Evolutionary conservation across 2,329 filamentous ascomycete genomes (phyloP).

Genomic region (Aspergillus arachidicola): DNA sequence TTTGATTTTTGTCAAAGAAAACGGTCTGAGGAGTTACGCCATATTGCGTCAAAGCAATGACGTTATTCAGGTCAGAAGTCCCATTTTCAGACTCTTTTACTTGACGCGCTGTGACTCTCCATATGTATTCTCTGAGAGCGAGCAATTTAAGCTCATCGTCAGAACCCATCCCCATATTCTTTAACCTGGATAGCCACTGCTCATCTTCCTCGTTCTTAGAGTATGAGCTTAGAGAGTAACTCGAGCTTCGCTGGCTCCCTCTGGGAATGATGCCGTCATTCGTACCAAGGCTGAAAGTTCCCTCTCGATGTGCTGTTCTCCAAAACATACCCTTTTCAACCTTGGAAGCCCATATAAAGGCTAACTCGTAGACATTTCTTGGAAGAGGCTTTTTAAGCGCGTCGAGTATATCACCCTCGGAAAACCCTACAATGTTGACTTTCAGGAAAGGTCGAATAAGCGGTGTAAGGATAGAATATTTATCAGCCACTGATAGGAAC

Average conservation of each 20-base stretch:
- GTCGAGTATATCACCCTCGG: conserved; percentile 75
- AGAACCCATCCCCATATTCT: conserved; percentile 75
- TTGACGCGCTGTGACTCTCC: conserved; percentile 76
- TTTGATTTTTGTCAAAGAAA: conserved; percentile 79
- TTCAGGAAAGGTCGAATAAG: conserved; percentile 82
- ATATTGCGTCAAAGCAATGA: conserved; percentile 74
- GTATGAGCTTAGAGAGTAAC: conserved; percentile 59
- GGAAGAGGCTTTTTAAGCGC: conserved; percentile 80
- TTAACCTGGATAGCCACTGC: conserved; percentile 82
- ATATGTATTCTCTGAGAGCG: conserved; percentile 85
- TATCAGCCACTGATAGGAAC: conserved; percentile 77
- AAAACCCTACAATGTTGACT: conserved; percentile 67
- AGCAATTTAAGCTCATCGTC: conserved; percentile 92
- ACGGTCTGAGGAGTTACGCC: conserved; percentile 84
- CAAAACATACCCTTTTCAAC: conserved; percentile 83
- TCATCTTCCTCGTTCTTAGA: conserved; percentile 90
- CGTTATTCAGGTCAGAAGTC: conserved; percentile 61
- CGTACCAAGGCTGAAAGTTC: conserved; percentile 68
- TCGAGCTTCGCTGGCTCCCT: conserved; percentile 52
- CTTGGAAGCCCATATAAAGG: conserved; percentile 81
- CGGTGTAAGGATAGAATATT: conserved; percentile 79
- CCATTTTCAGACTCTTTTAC: conserved; percentile 51
- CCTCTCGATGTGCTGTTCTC: conserved; percentile 72
- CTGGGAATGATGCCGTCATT: conserved; percentile 58
- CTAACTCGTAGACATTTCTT: conserved; percentile 79